A percentile compares a stretch with the other conserved stretches of the same genome.
phyloP scores from a whole-genome alignment of 441 rosid species.

The Erodium chrysanthum region DNA sequence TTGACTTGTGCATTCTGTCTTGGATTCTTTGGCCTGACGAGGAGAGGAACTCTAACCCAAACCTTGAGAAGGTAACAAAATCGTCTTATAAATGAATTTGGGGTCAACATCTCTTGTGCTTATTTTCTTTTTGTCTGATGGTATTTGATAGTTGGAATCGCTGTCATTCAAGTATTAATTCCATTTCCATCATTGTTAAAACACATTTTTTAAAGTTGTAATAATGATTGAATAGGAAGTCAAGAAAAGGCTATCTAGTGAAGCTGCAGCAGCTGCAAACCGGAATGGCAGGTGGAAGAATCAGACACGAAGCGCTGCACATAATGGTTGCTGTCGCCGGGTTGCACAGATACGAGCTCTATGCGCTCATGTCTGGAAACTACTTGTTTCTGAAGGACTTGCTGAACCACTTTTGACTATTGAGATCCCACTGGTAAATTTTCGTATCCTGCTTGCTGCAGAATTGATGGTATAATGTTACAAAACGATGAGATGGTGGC shows the following conservation, averaged over 20 bases:
- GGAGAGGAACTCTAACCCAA: slow-evolving; percentile 78
- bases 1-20: slow-evolving; percentile 67
- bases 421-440: slow-evolving; percentile 83
- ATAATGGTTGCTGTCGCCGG: slow-evolving; percentile 92
- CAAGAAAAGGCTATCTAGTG: slow-evolving; percentile 75
- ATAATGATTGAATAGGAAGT: slow-evolving; percentile 51
- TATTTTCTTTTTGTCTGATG: slow-evolving; percentile 7
- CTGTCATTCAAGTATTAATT: slow-evolving; percentile 3
- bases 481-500: not conserved
- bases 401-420: slow-evolving; percentile 47
- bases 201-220: slow-evolving; percentile 24
- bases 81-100: not conserved
- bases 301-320: slow-evolving; percentile 88
- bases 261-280: slow-evolving; percentile 81
- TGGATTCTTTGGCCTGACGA: slow-evolving; percentile 99
- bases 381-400: slow-evolving; percentile 72
- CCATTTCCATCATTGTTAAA: slow-evolving; percentile 13
- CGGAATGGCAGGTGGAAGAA: slow-evolving; percentile 89
- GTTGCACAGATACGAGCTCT: slow-evolving; percentile 81
- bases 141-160: slow-evolving; percentile 1
- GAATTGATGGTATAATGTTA: not conserved
- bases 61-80: slow-evolving; percentile 68
- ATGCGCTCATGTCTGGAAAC: slow-evolving; percentile 76
- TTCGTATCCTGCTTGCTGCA: slow-evolving; percentile 13
- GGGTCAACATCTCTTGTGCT: not conserved